A percentile compares a stretch with the other conserved stretches of the same genome.
Evolutionary conservation across 2,329 filamentous ascomycete genomes (phyloP).

Genomic region (Trichoderma sp.): DNA sequence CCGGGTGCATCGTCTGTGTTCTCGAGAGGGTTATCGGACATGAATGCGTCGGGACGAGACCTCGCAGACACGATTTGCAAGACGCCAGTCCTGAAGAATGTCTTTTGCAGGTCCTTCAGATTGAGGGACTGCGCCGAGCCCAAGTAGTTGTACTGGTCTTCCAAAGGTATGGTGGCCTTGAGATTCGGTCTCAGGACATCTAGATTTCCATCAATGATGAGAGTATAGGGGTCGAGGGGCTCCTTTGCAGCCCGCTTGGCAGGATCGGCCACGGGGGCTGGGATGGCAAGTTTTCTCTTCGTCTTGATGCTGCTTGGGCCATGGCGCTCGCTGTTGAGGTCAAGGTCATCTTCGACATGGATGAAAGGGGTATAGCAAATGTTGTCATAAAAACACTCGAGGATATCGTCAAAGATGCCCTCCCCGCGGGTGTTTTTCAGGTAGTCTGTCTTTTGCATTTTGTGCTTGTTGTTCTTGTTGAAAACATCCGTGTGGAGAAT

Average conservation of each 20-base stretch:
- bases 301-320: constrained; percentile 69
- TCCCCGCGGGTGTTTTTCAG: constrained; percentile 92
- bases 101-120: constrained; percentile 77
- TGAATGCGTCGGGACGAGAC: constrained; percentile 92
- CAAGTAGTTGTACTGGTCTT: constrained; percentile 88
- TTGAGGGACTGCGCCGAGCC: constrained; percentile 77
- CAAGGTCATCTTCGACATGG: constrained; percentile 89
- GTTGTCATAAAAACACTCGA: constrained; percentile 98
- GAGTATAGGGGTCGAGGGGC: constrained; percentile 89
- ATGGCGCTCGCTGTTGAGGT: constrained; percentile 74
- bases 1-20: constrained; percentile 87
- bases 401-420: constrained; percentile 87
- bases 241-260: constrained; percentile 70
- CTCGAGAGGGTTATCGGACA: constrained; percentile 79
- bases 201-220: constrained; percentile 88
- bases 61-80: constrained; percentile 93
- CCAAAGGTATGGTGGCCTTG: constrained; percentile 87
- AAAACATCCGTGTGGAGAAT: constrained; percentile 99
- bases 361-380: constrained; percentile 98
- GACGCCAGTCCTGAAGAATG: constrained; percentile 88
- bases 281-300: constrained; percentile 70
- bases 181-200: constrained; percentile 81
- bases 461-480: constrained; percentile 99
- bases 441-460: constrained; percentile 96
- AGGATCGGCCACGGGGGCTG: constrained; percentile 55